A percentile compares a stretch with the other conserved stretches of the same genome.
phyloP scores from a whole-genome alignment of 495 filamentous ascomycete genomes.

The Xylaria acuta region DNA sequence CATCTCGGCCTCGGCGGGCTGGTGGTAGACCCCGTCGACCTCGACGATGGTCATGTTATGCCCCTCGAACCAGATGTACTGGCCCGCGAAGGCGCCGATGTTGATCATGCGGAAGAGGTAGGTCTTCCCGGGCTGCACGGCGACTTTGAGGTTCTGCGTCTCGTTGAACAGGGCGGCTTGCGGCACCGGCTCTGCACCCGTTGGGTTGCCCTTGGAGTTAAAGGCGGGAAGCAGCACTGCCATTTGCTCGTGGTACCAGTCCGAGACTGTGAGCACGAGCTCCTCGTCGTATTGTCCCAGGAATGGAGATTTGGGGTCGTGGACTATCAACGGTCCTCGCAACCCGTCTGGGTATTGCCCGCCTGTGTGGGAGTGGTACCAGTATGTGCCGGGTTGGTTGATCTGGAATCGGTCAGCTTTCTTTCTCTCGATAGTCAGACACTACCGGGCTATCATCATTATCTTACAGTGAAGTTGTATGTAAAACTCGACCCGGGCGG shows the following conservation, averaged over 20 bases:
- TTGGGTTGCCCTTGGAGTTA: conserved; percentile 63
- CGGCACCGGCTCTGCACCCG: conserved; percentile 69
- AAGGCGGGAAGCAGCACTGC: conserved; percentile 60
- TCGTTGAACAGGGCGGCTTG: conserved; percentile 75
- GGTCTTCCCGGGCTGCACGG: conserved; percentile 70
- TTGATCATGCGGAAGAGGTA: conserved; percentile 83
- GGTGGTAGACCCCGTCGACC: conserved; percentile 63
- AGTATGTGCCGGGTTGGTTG: conserved; percentile 77
- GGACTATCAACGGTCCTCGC: conserved; percentile 72
- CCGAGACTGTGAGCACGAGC: conserved; percentile 66
- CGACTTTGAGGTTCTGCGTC: conserved; percentile 58
- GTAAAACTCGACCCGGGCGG: conserved; percentile 68
- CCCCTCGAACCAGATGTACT: conserved; percentile 76
- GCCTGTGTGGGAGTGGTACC: conserved; percentile 79
- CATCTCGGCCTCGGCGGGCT: conserved; percentile 63
- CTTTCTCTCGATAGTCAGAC: background rate
- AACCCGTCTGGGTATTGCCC: conserved; percentile 80
- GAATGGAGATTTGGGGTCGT: conserved; percentile 69
- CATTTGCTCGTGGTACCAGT: conserved; percentile 73
- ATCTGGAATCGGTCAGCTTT: conserved; percentile 46
- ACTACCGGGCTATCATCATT: background rate
- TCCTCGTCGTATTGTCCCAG: conserved; percentile 70
- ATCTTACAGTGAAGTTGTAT: conserved; percentile 77
- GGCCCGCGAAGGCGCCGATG: conserved; percentile 69
- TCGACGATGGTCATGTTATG: conserved; percentile 68